Base-by-base conservation (phyloP, 768 basidiomycete genomes). In the Lentinus tigrinus region DNA sequence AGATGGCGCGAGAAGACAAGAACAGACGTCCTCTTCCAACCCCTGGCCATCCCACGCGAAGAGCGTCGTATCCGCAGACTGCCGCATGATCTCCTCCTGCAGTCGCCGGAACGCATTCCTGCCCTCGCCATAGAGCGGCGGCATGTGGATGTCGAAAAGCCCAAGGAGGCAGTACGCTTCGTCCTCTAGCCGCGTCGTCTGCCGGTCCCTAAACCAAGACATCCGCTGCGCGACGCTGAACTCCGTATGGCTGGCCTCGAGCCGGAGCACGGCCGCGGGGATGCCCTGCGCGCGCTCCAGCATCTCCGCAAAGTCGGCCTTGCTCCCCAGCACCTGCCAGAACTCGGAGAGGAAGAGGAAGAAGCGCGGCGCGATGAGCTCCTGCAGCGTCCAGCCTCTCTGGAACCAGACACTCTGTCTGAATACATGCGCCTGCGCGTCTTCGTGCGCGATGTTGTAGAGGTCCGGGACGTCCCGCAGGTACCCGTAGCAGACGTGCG, bases 121-220 rank as follows among this genome's bases (percentile, higher is more conserved):
- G 3, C 53, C 53, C n/a, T 54, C 53, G 1, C 53, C 53, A n/a
- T 54, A 54, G 8, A 36, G 23, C 2, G 28, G 43, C 4, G 40
- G 28, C 40, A 54, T 38, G 26, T n/a, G 43, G 53, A 54, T 44
- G 6, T 46, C 53, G 21, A 54, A 44, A n/a, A 54, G 37, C 16
- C 53, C 53, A 16, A 54, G 9, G 21, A 54, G 42, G 26, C 38
- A 54, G 27, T 54, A 54, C 3, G 53, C 53, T 42, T 40, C 40
- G 42, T 54, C 53, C n/a, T 54, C 53, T 14, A 46, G 3, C 19
- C 43, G 37, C 31, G 53, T 44, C 53, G 53, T 44, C 31, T 11
- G 6, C 3, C 53, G 53, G 10, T 9, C 31, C 53, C 42, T 6
- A 2, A 42, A 40, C 53, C 53, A 54, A 3, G 16, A 9, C 53